Base-by-base conservation (phyloP, 257 asterid species). In the Marsdenia floribunda region DNA sequence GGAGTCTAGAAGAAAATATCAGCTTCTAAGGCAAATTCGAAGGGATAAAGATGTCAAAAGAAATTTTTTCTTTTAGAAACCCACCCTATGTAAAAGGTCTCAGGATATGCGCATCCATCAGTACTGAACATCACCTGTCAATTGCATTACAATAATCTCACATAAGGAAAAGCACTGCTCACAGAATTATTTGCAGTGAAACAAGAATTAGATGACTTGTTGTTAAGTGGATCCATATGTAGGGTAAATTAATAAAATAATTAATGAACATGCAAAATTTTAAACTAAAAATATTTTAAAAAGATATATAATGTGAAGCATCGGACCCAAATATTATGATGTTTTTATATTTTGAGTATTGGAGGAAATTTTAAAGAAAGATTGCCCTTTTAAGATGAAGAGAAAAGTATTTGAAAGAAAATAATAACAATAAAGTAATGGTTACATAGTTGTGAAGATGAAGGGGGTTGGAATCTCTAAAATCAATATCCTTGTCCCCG, bases 121-220 rank as follows among this genome's bases (percentile, higher is more conserved):
- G 92, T 92, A 81, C 98, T 94, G 89, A 94, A 94, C 97, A 94
- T 94, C 85, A 94, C 90, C 98, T 94, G 93, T 82, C 76, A 80
- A 78, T 59, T 70, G 72, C 86, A 83, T 75, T 53, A 58, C 33
- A 54, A 47, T 37, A 58, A 21, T 55, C 78, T 72, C 82, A 70
- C 61, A 72, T 81, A 46, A 72, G 78, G 65, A 69, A 46, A 77
- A 78, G 72, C 46, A 47, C 19, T 33, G 40, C 73, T 38, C 24
- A 19, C 4, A 38, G 21, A 65, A 66, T 8, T 18, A 66, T 66
- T 66, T 38, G 71, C 52, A 38, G 50, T 38, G 0, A 11, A 37
- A 49, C 52, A 66, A 19, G 52, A 29, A 29, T 49, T 49, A 18
- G 54, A 13, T 49, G 54, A 49, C 14, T 49, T 49, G 14, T 13